Conservation (phyloP, 352 stramenopile genomes). For the Globisporangium iwayamae region DNA sequence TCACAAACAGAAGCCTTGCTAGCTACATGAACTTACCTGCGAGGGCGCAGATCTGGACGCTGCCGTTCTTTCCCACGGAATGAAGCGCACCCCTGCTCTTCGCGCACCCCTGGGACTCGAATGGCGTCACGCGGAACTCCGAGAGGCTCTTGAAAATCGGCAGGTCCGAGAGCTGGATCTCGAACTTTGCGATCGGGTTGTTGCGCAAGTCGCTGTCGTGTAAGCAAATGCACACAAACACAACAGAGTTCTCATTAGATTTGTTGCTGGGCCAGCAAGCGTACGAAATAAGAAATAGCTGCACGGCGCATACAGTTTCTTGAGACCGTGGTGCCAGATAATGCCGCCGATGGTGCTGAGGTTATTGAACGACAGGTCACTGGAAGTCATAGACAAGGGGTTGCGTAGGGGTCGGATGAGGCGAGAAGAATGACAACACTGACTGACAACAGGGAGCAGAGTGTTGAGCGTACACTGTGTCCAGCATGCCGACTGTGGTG, state of each 20-base stretch:
- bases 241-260: background rate
- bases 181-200: conserved; percentile 23
- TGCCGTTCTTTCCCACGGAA: background rate
- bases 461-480: conserved; percentile 5
- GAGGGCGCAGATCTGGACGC: conserved; percentile 9
- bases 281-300: background rate
- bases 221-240: background rate
- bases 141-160: conserved; percentile 11
- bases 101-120: conserved; percentile 3
- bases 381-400: background rate
- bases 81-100: background rate
- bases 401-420: background rate
- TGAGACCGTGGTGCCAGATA: conserved; percentile 16
- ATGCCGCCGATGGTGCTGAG: conserved; percentile 18
- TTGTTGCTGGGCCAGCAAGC: background rate
- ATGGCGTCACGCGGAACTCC: conserved; percentile 10
- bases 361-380: conserved; percentile 24
- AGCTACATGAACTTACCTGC: conserved; percentile 5
- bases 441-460: background rate
- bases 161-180: conserved; percentile 17
- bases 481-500: conserved; percentile 6
- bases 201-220: conserved; percentile 16
- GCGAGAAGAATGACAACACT: background rate
- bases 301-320: conserved; percentile 8
- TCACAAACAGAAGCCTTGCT: background rate